phyloP scores from a whole-genome alignment of 2,329 filamentous ascomycete genomes.

The Diplodia seriata region DNA sequence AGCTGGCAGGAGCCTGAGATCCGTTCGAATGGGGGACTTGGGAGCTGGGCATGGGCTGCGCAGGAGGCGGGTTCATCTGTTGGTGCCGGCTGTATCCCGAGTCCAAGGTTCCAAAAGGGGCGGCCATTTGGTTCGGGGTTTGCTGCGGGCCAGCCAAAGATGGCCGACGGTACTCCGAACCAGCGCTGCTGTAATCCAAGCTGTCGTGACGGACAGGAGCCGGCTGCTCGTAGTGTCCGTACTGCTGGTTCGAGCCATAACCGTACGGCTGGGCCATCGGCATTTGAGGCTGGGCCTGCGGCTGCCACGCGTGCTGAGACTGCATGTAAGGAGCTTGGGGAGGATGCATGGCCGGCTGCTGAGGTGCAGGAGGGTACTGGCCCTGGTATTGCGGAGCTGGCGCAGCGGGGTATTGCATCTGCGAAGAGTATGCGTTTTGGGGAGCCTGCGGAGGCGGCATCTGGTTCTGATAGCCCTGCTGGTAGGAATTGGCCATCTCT shows the following conservation, averaged over 20 bases:
- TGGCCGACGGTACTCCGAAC: constrained; percentile 50
- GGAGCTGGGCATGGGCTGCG: constrained; percentile 43
- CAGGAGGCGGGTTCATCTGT: constrained; percentile 39
- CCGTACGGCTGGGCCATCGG: constrained; percentile 50
- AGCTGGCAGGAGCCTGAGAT: constrained; percentile 32
- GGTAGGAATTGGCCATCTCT: constrained; percentile 52
- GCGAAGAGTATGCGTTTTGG: constrained; percentile 45
- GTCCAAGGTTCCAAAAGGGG: constrained; percentile 46
- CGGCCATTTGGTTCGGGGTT: constrained; percentile 44
- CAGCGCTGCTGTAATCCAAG: constrained; percentile 48
- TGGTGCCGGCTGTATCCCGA: constrained; percentile 46
- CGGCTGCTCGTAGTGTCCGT: constrained; percentile 48
- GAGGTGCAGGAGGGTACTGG: constrained; percentile 41
- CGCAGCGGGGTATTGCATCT: constrained; percentile 48
- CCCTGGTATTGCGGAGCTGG: constrained; percentile 41
- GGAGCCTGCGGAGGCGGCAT: constrained; percentile 52
- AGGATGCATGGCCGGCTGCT: constrained; percentile 46
- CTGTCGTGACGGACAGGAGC: constrained; percentile 48
- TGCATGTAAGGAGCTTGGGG: constrained; percentile 40
- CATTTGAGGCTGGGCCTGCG: constrained; percentile 44
- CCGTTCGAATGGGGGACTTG: constrained; percentile 41
- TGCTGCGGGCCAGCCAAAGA: constrained; percentile 45
- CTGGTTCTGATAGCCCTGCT: constrained; percentile 45
- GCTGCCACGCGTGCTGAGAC: constrained; percentile 44
- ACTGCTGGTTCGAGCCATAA: constrained; percentile 48